Conservation (phyloP, 2,329 filamentous ascomycete species). For the Blumeriella jaapii region DNA sequence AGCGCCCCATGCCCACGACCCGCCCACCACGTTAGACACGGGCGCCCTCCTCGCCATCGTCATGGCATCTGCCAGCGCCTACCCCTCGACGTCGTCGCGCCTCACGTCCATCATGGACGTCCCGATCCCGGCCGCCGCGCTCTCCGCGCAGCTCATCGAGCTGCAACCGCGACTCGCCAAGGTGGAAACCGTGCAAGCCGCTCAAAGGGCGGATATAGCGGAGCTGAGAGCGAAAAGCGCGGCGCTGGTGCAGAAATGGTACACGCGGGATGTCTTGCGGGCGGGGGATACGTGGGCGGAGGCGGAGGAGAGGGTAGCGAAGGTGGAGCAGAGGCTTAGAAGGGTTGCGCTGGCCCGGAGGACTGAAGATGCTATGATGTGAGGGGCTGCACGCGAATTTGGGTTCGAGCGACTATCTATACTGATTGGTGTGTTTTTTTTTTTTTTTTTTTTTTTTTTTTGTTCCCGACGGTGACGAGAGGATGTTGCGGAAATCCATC, state of each 20-base stretch:
- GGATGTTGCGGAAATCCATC: too few relatives aligned
- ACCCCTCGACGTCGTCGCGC: constrained; percentile 25
- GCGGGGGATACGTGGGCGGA: constrained; percentile 27
- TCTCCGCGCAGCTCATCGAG: constrained; percentile 25
- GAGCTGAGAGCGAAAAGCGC: constrained; percentile 24
- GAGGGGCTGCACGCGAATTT: too few relatives aligned
- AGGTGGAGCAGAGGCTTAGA: constrained; percentile 22
- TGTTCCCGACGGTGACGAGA: too few relatives aligned
- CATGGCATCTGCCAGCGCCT: constrained; percentile 26
- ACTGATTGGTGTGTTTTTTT: too few relatives aligned
- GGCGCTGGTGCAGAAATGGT: constrained; percentile 25
- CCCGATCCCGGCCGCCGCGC: constrained; percentile 23
- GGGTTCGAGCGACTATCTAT: too few relatives aligned
- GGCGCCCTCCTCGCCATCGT: constrained; percentile 22
- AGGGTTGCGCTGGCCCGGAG: constrained; percentile 15
- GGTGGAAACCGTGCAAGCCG: constrained; percentile 23
- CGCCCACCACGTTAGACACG: constrained; percentile 23
- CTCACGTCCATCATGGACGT: constrained; percentile 26
- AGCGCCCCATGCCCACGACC: constrained; percentile 15
- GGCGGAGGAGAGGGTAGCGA: constrained; percentile 23
- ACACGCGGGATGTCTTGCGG: constrained; percentile 22
- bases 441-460: too few relatives aligned
- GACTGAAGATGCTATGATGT: constrained; percentile 15
- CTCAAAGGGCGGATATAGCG: constrained; percentile 24
- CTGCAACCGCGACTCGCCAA: constrained; percentile 25